A percentile compares a stretch with the other conserved stretches of the same genome.
phyloP scores from a whole-genome alignment of 1,284 basidiomycete species.

The Moesziomyces globuligerus region DNA sequence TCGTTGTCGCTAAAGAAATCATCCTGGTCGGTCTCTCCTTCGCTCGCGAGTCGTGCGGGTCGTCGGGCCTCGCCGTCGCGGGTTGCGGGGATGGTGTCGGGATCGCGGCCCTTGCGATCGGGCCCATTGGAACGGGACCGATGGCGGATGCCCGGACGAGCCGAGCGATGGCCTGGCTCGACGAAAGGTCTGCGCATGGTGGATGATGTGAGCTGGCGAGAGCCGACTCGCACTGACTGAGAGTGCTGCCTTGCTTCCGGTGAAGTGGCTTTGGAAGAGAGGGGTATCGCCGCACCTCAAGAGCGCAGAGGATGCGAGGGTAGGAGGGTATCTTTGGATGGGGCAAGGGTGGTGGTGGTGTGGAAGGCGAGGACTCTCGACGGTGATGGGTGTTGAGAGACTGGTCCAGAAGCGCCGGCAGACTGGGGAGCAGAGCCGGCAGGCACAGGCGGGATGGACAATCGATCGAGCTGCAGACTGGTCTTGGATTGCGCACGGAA shows the following conservation, averaged over 20 bases:
- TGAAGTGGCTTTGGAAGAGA: slow-evolving; percentile 2
- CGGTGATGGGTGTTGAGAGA: not conserved
- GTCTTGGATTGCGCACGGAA: no score
- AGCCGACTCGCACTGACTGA: no score
- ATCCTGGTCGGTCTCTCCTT: slow-evolving; percentile 42
- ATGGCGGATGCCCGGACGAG: slow-evolving; percentile 42
- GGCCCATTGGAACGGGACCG: slow-evolving; percentile 36
- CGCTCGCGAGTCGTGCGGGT: slow-evolving; percentile 31
- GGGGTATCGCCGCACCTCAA: not conserved
- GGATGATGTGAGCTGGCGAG: no score
- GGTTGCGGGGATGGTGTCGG: slow-evolving; percentile 16
- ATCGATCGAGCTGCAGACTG: slow-evolving; percentile 6
- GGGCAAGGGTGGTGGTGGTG: not conserved
- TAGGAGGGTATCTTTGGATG: slow-evolving; percentile 5
- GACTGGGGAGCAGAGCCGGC: not conserved
- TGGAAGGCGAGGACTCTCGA: not conserved
- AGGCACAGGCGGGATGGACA: slow-evolving; percentile 3
- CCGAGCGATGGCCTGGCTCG: slow-evolving; percentile 43
- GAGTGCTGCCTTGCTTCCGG: not conserved
- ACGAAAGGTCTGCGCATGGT: slow-evolving; percentile 43
- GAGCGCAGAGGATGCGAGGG: not conserved
- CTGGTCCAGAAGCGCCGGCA: no score
- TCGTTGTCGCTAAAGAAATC: slow-evolving; percentile 43
- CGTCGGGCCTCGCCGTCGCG: slow-evolving; percentile 1
- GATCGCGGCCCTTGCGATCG: slow-evolving; percentile 43